Evolutionary conservation across 768 basidiomycete species (phyloP), one percentile per base, ranked within the genome.

Genomic region (Mycena polygramma): DNA sequence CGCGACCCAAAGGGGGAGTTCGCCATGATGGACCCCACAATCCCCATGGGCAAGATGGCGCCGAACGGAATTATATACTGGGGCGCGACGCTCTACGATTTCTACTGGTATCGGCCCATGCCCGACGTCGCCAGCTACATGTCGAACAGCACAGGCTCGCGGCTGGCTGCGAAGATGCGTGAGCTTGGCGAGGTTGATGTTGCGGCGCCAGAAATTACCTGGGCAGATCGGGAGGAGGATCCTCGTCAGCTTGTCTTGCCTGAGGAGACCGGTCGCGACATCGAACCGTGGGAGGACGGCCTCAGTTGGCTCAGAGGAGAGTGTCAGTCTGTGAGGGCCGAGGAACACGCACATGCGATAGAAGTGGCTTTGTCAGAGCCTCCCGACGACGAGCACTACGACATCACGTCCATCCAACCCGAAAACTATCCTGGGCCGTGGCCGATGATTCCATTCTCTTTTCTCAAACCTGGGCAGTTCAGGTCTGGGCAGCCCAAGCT

Each of bases 81-180:
- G 86, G 85, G 86, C 52, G 81, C 80, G 14, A 83, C 83, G 0
- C 69, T 86, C 1, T 77, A 79, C 36, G 83, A 87, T 62, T 86
- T 88, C 64, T 86, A 80, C 69, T 67, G 20, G 1, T 77, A 81
- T 22, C 41, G 65, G 1, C 76, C 80, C 19, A 55, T 79, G 0
- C 78, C 80, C 1, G 62, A 72, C 37, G 5, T 75, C 5, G 10
- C 41, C 5, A 49, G 24, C 30, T 66, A 76, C 8, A 37, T 67
- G 15, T 77, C 77, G 6, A 71, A 75, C 8, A 77, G 81, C 37
- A 81, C 79, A 22, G 79, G 81, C 6, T 84, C 83, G 75, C 83
- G 80, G 59, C 68, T 87, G 36, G 68, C 76, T 3, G 75, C 67
- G 19, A 84, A 80, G 79, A 80, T 81, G 79, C 80, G 80, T 63